These are phyloP conservation scores for Podospora fimiseda DNA, from an alignment of 495 filamentous ascomycete species.

Conservation along the genomic window DNA sequence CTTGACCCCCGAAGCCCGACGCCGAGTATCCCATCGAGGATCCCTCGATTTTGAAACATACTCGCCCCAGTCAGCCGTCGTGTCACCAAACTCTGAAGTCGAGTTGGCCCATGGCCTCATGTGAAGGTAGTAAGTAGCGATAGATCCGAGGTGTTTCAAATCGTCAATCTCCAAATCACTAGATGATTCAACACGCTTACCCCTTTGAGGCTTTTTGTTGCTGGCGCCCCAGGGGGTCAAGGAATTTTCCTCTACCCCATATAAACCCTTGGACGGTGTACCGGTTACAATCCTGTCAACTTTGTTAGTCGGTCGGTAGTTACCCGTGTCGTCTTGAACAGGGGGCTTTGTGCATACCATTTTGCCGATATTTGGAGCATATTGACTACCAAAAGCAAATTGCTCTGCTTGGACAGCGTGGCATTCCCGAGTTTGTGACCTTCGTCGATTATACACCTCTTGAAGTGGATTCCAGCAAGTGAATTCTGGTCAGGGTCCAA, in stretches of 20 bases:
- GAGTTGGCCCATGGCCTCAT: slow-evolving; percentile 66
- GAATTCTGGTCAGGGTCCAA: slow-evolving; percentile 33
- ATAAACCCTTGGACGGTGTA: slow-evolving; percentile 76
- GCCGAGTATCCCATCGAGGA: slow-evolving; percentile 44
- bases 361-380: slow-evolving; percentile 63
- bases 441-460: slow-evolving; percentile 86
- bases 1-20: slow-evolving; percentile 53
- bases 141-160: slow-evolving; percentile 64
- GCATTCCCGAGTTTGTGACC: slow-evolving; percentile 70
- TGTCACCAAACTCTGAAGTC: slow-evolving; percentile 28
- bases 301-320: too few species aligned
- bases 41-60: slow-evolving; percentile 66
- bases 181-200: slow-evolving; percentile 17
- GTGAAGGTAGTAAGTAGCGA: slow-evolving; percentile 64
- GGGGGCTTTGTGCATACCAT: too few species aligned
- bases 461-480: slow-evolving; percentile 67
- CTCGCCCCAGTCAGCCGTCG: slow-evolving; percentile 56
- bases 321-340: too few species aligned
- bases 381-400: slow-evolving; percentile 60
- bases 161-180: slow-evolving; percentile 59
- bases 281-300: slow-evolving; percentile 75
- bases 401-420: slow-evolving; percentile 50
- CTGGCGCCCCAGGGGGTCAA: too few species aligned
- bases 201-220: too few species aligned
- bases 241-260: slow-evolving; percentile 49